Base-by-base conservation (phyloP, 208 protist species). In the Sergeia podlipaevii region DNA sequence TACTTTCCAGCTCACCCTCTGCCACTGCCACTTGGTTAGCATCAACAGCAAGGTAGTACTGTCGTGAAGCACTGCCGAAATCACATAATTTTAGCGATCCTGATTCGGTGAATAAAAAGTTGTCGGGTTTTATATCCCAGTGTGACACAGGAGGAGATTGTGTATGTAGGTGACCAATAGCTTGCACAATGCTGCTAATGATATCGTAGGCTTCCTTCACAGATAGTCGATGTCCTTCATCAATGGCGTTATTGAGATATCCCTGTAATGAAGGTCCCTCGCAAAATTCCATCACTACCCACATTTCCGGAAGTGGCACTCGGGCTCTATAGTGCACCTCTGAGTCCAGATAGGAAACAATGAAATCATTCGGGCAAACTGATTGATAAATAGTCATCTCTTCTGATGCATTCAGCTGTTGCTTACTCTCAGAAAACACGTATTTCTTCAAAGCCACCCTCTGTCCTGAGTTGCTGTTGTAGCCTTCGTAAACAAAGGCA, bases 41-140 rank as follows among this genome's bases (percentile, higher is more conserved):
- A 27, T 78, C 89, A 48, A 64, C 42, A 30, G 68, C 65, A 45
- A 80, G 51, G 70, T 91, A 96, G 47, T 77, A 85, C 32, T 61
- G 18, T 8, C 62, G 65, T 0, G 88, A 93, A 10, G 84, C 66
- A 55, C 77, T 92, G 23, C 93, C 95, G 69, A 98, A 98, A 59
- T 98, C 96, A 58, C 95, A 97, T n/a, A 98, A 52, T 47, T 98
- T 98, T 18, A 91, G 80, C 10, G 54, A 39, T 15, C 65, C 70
- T n/a, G 65, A 64, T 4, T 70, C 56, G 1, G 60, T 55, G 28
- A 80, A 87, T 15, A 98, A 60, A 41, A 97, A 74, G 58, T 97
- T 98, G 24, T 97, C 91, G 6, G 85, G 80, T 55, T 97, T 97
- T 18, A 98, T 74, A 62, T 97, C 93, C 63, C 91, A 88, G 62